Base-by-base conservation (phyloP, 306 rosid genomes). In the Oemleria cerasiformis region DNA sequence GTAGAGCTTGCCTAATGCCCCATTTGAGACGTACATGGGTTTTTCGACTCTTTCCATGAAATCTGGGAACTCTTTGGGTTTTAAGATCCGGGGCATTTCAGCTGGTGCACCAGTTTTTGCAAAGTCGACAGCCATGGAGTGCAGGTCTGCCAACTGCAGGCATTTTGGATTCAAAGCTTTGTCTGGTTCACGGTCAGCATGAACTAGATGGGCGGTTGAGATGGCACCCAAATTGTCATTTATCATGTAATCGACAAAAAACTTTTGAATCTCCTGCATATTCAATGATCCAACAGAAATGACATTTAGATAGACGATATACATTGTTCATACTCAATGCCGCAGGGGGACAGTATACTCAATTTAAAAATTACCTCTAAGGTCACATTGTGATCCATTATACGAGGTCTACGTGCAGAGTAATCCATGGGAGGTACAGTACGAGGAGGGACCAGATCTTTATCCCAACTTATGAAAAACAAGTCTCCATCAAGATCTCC, bases 71-170 rank as follows among this genome's bases (percentile, higher is more conserved):
- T 76, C 91, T 77, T 70, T 87, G 0, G 98, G 98, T 78, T 86
- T 91, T 67, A 94, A 70, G 44, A 70, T 64, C 77, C 86, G 79
- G 6, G 92, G 90, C 98, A 94, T 88, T 80, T 86, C 98, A 10
- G 97, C 98, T 23, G 98, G 97, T 16, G 96, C 94, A 25, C 98
- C 98, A 0, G 97, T 91, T 79, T 94, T 91, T 23, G 98, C 98
- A 78, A 88, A 94, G 83, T 94, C 98, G 40, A 94, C 98, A 19
- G 98, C 98, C 97, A 86, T 84, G 76, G 98, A 94, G 65, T 94
- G 98, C 57, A 94, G 87, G 70, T 80, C 64, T 42, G 98, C 96
- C 78, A 91, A 75, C 77, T 84, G 88, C 73, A 86, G 82, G 72
- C 98, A 94, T 82, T 91, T 94, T 65, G 75, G 21, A 65, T 93